These are phyloP conservation scores for Penicillium sp. DNA, from an alignment of 2,329 filamentous ascomycete species.

Conservation along the genomic window DNA sequence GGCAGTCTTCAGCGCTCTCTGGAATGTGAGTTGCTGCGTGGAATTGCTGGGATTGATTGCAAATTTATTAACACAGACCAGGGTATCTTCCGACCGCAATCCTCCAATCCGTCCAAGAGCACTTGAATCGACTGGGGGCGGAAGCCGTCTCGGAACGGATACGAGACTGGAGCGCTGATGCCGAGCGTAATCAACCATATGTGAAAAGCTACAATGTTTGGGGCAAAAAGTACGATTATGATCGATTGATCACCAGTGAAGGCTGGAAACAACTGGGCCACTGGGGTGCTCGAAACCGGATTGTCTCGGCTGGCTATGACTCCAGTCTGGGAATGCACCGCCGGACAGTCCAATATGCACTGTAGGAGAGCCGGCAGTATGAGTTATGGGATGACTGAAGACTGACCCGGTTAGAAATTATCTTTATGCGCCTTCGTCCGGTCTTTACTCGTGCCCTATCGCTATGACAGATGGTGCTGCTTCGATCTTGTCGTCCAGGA, in stretches of 20 bases:
- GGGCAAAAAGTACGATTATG: constrained; percentile 49
- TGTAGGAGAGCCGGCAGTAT: constrained; percentile 15
- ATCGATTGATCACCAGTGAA: constrained; percentile 57
- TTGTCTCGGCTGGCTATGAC: constrained; percentile 26
- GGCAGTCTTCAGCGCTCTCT: constrained; percentile 49
- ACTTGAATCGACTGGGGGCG: constrained; percentile 25
- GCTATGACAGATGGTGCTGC: constrained; percentile 52
- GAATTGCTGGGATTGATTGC: too few species aligned
- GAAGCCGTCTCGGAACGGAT: constrained; percentile 30
- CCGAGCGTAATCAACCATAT: constrained; percentile 60
- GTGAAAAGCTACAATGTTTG: constrained; percentile 57
- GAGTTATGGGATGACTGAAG: not conserved
- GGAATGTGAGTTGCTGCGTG: constrained; percentile 38
- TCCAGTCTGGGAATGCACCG: constrained; percentile 17
- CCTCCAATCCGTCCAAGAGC: constrained; percentile 47
- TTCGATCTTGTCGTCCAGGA: constrained; percentile 26
- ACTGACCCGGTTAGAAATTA: constrained; percentile 42
- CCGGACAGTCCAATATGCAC: constrained; percentile 24
- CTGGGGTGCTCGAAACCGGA: constrained; percentile 31
- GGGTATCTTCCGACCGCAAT: constrained; percentile 46
- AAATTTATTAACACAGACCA: constrained; percentile 6
- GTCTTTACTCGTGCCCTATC: constrained; percentile 59
- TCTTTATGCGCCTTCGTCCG: constrained; percentile 55
- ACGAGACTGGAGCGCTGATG: constrained; percentile 46
- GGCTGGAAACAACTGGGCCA: constrained; percentile 52